These are phyloP conservation scores for Saccharomyces hybrid DNA, from an alignment of 1,139 yeast species.

Conservation along the genomic window DNA sequence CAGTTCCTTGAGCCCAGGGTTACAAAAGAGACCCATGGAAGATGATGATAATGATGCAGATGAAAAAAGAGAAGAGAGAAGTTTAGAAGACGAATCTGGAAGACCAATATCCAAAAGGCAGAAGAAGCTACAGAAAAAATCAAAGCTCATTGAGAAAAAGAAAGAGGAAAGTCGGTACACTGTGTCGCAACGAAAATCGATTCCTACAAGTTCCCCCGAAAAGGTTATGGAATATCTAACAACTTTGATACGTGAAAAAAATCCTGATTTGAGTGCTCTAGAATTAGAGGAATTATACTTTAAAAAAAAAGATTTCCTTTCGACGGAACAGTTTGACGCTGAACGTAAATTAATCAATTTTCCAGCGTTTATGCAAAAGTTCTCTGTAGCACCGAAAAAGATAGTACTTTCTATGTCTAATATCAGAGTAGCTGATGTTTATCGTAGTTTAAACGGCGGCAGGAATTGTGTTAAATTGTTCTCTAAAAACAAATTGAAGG, in stretches of 20 bases:
- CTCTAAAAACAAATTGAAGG: slow-evolving; percentile 53
- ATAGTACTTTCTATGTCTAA: slow-evolving; percentile 29
- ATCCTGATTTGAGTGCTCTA: slow-evolving; percentile 31
- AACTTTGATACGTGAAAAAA: slow-evolving; percentile 24
- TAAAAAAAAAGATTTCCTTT: slow-evolving; percentile 28
- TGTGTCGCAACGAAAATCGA: slow-evolving; percentile 21
- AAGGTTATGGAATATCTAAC: slow-evolving; percentile 29
- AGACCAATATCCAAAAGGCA: slow-evolving; percentile 27
- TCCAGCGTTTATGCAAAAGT: slow-evolving; percentile 21
- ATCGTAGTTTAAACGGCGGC: slow-evolving; percentile 44
- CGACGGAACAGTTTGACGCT: slow-evolving; percentile 21
- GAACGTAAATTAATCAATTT: slow-evolving; percentile 25
- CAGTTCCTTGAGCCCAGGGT: neutral
- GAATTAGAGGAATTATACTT: slow-evolving; percentile 31
- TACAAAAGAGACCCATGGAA: slow-evolving; percentile 6
- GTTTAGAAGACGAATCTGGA: neutral
- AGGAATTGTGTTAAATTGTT: slow-evolving; percentile 46
- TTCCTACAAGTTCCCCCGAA: slow-evolving; percentile 24
- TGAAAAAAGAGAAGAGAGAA: slow-evolving; percentile 3
- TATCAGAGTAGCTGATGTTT: slow-evolving; percentile 31
- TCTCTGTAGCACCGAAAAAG: slow-evolving; percentile 27
- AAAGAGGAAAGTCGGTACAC: slow-evolving; percentile 27
- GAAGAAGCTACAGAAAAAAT: slow-evolving; percentile 25
- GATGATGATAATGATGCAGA: slow-evolving; percentile 5
- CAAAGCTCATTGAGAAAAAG: slow-evolving; percentile 26